These are phyloP conservation scores for Colletotrichum sp. DNA, from an alignment of 2,329 filamentous ascomycete genomes.

Conservation along the genomic window DNA sequence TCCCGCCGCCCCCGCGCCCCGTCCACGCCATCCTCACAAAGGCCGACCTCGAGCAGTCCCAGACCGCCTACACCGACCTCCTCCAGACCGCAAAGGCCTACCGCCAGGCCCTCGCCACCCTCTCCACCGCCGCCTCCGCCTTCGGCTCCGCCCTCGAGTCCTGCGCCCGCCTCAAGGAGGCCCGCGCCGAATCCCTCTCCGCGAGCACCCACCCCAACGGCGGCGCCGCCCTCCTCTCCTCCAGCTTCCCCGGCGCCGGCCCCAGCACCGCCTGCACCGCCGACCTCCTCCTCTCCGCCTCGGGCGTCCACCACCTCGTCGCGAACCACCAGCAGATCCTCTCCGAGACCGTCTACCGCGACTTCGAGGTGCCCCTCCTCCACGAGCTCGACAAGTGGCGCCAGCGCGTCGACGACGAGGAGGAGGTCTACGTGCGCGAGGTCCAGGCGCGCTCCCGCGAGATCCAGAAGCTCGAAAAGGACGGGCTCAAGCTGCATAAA, in stretches of 20 bases:
- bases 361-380: slow-evolving; percentile 72
- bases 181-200: slow-evolving; percentile 60
- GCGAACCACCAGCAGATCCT: slow-evolving; percentile 76
- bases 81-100: slow-evolving; percentile 67
- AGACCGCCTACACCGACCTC: slow-evolving; percentile 67
- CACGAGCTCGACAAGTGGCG: slow-evolving; percentile 73
- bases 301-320: slow-evolving; percentile 69
- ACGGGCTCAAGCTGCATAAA: slow-evolving; percentile 66
- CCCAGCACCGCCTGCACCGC: slow-evolving; percentile 62
- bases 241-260: slow-evolving; percentile 47
- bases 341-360: slow-evolving; percentile 70
- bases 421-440: slow-evolving; percentile 62
- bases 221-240: slow-evolving; percentile 34
- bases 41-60: slow-evolving; percentile 67
- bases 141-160: slow-evolving; percentile 70
- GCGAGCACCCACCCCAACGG: slow-evolving; percentile 33
- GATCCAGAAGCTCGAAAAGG: slow-evolving; percentile 68
- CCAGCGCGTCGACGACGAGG: slow-evolving; percentile 67
- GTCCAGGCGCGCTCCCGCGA: slow-evolving; percentile 62
- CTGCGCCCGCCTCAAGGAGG: slow-evolving; percentile 72
- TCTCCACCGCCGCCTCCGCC: slow-evolving; percentile 65
- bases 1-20: too few relatives aligned
- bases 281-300: slow-evolving; percentile 65
- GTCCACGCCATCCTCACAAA: too few relatives aligned
- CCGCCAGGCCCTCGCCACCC: slow-evolving; percentile 63